Conservation (phyloP, 202 grass and related monocot genomes). For the Cymbopogon flexuosus region DNA sequence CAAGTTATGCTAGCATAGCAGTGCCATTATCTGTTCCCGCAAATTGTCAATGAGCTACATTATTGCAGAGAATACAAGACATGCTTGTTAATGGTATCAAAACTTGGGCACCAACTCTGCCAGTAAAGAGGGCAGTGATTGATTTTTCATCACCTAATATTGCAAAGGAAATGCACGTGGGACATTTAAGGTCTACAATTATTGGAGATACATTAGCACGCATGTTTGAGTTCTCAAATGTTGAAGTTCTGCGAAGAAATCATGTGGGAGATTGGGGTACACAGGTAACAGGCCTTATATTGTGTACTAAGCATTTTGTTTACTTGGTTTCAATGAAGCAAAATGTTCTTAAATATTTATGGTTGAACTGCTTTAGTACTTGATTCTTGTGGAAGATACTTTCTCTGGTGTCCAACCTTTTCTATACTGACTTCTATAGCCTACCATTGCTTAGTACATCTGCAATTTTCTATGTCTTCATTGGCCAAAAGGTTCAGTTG, state of each 20-base stretch:
- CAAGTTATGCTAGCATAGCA: constrained; percentile 9
- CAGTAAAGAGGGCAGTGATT: constrained; percentile 61
- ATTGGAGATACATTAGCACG: constrained; percentile 88
- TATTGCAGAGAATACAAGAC: constrained; percentile 68
- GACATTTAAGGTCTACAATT: constrained; percentile 88
- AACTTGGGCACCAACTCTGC: constrained; percentile 75
- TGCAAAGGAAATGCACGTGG: constrained; percentile 99
- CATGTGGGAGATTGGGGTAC: constrained; percentile 99
- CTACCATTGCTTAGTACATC: background rate
- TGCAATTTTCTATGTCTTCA: background rate
- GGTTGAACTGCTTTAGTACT: constrained; percentile 8
- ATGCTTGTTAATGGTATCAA: constrained; percentile 81
- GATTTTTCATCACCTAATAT: constrained; percentile 99
- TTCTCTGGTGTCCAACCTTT: background rate
- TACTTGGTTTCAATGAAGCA: background rate
- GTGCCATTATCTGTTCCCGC: background rate
- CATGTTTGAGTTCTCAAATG: constrained; percentile 95
- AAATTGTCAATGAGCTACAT: constrained; percentile 23
- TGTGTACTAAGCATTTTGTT: background rate
- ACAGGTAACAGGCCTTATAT: constrained; percentile 46
- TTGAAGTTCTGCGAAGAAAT: constrained; percentile 80
- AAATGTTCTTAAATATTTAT: background rate
- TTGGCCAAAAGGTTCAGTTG: constrained; percentile 6
- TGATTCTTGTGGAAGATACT: background rate
- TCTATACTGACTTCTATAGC: background rate